Percentiles rank a stretch among this genome's conserved stretches.
Conservation (phyloP, 495 filamentous ascomycete species). For the Xylaria telfairii region DNA sequence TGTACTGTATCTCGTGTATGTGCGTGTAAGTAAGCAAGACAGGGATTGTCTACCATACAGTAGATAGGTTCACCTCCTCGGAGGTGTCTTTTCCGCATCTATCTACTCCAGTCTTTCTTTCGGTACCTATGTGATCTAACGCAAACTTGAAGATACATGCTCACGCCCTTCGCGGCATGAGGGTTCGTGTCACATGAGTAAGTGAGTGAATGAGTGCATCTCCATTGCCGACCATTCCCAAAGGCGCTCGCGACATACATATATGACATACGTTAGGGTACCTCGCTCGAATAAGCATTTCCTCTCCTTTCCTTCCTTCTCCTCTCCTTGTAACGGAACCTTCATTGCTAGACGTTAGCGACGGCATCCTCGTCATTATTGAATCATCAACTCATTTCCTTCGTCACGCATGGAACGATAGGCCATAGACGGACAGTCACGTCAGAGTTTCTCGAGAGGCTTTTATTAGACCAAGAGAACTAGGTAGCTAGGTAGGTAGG, state of each 20-base stretch:
- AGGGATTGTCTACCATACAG: no score
- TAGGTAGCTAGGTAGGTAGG: no score
- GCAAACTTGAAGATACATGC: background rate
- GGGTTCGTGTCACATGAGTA: background rate
- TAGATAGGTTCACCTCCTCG: no score
- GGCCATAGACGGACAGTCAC: no score
- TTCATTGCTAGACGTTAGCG: no score
- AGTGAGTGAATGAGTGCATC: no score
- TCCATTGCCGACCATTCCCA: background rate
- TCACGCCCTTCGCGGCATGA: background rate
- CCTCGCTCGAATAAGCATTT: background rate
- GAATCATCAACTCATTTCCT: background rate
- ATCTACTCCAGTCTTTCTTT: constrained; percentile 2
- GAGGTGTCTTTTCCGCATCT: constrained; percentile 9
- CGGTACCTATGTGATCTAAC: background rate
- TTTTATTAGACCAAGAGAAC: no score
- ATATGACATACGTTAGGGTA: background rate
- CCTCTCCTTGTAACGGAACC: no score
- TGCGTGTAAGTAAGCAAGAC: no score
- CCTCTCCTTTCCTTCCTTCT: no score
- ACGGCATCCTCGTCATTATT: background rate
- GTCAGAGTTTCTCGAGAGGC: no score
- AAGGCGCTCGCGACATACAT: no score
- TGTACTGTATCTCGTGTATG: background rate
- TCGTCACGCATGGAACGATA: background rate